phyloP scores from a whole-genome alignment of 169 alveolate species.

The Plasmodium knowlesi region DNA sequence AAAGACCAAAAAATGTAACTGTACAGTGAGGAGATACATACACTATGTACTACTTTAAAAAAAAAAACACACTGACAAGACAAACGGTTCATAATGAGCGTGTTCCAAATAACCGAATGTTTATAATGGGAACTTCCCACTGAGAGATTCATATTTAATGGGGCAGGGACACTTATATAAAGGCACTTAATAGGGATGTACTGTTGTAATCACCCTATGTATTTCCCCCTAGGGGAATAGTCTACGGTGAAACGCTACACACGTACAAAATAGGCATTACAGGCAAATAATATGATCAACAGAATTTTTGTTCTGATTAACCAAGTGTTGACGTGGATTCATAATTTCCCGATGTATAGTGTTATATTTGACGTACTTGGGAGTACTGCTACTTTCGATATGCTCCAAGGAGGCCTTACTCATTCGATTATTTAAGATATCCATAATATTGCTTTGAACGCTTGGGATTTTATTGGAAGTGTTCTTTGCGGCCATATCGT shows the following conservation, averaged over 20 bases:
- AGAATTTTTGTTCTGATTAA: slow-evolving; percentile 36
- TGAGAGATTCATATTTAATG: not conserved
- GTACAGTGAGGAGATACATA: not conserved
- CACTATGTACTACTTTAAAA: not conserved
- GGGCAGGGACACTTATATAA: not conserved
- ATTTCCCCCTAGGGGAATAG: not conserved
- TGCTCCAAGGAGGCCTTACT: slow-evolving; percentile 24
- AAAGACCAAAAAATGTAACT: not conserved
- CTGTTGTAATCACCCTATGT: not conserved
- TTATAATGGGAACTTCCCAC: not conserved
- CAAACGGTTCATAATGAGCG: not conserved
- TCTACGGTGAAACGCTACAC: not conserved
- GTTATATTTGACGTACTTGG: slow-evolving; percentile 63
- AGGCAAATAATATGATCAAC: slow-evolving; percentile 67
- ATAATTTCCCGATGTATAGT: slow-evolving; percentile 65
- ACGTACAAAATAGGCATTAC: not conserved
- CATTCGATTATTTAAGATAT: slow-evolving; percentile 25
- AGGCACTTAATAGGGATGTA: not conserved
- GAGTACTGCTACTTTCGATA: slow-evolving; percentile 12
- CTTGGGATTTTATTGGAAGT: not conserved
- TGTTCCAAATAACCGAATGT: not conserved
- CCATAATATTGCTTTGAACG: slow-evolving; percentile 29
- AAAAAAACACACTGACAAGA: not conserved
- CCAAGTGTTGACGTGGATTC: slow-evolving; percentile 58
- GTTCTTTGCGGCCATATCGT: not conserved